A percentile compares a stretch with the other conserved stretches of the same genome.
phyloP scores from a whole-genome alignment of 176 grass and related monocot genomes.

The Puccinellia tenuiflora region DNA sequence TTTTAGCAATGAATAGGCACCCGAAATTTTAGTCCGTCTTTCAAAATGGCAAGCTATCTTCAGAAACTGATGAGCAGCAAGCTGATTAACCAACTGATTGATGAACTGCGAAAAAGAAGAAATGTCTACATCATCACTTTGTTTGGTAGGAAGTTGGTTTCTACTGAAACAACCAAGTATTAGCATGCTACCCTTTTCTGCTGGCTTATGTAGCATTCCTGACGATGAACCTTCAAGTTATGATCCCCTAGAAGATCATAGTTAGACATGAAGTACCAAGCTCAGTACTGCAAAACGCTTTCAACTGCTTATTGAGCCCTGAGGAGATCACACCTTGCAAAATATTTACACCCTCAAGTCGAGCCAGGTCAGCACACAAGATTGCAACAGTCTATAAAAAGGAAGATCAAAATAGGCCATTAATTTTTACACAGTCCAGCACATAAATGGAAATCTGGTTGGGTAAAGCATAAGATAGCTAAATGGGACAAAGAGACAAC shows the following conservation, averaged over 20 bases:
- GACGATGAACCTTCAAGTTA: constrained; percentile 36
- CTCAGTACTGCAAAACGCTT: not conserved
- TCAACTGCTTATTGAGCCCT: not conserved
- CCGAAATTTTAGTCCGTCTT: constrained; percentile 41
- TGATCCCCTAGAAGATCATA: constrained; percentile 38
- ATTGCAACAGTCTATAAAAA: constrained; percentile 45
- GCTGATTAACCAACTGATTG: constrained; percentile 80
- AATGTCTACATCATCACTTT: not conserved
- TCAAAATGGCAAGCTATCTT: constrained; percentile 78
- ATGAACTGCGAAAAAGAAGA: constrained; percentile 61
- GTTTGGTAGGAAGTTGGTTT: not conserved
- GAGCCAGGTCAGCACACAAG: constrained; percentile 49
- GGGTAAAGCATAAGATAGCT: constrained; percentile 6
- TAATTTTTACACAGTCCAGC: not conserved
- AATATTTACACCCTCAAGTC: constrained; percentile 54
- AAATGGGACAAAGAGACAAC: not conserved
- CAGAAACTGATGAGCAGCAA: constrained; percentile 63
- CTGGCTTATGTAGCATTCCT: constrained; percentile 46
- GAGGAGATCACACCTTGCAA: constrained; percentile 45
- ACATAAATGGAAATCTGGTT: not conserved
- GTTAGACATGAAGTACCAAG: not conserved
- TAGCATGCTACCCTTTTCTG: constrained; percentile 33
- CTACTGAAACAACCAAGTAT: not conserved
- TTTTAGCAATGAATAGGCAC: constrained; percentile 70
- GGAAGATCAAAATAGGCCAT: constrained; percentile 7